A percentile compares a stretch with the other conserved stretches of the same genome.
Evolutionary conservation across 108 stramenopile genomes (phyloP).

Genomic region (Nitzschia palea): DNA sequence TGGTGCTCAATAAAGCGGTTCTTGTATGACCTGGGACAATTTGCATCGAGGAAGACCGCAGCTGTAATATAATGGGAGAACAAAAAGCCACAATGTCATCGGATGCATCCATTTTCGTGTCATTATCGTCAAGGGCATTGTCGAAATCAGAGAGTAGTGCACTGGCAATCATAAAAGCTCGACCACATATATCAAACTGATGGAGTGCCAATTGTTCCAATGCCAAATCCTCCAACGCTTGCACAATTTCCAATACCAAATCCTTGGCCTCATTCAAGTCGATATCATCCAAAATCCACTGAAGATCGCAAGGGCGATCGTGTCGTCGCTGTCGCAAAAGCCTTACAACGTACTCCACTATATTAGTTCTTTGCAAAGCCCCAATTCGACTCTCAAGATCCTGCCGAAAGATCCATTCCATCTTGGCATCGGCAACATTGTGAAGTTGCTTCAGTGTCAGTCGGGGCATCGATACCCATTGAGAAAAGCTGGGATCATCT

Average conservation of each 20-base stretch:
- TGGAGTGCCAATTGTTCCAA: slow-evolving; percentile 19
- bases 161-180: slow-evolving; percentile 53
- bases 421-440: slow-evolving; percentile 43
- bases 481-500: slow-evolving; percentile 27
- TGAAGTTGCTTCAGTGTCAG: slow-evolving; percentile 60
- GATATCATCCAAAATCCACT: slow-evolving; percentile 21
- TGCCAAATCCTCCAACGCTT: slow-evolving; percentile 35
- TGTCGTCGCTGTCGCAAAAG: slow-evolving; percentile 8
- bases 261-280: background rate
- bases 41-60: background rate
- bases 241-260: background rate
- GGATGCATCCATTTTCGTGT: background rate
- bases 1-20: background rate
- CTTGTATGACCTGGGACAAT: background rate
- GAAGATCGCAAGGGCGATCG: slow-evolving; percentile 14
- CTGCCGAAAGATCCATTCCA: slow-evolving; percentile 51
- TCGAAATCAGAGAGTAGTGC: slow-evolving; percentile 19
- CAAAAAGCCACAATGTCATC: background rate
- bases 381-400: slow-evolving; percentile 25
- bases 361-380: background rate
- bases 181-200: slow-evolving; percentile 55
- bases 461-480: slow-evolving; percentile 46
- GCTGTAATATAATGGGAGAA: background rate
- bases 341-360: background rate
- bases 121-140: background rate